Base-by-base conservation (phyloP, 2,329 filamentous ascomycete species). In the Thelonectria blattea region DNA sequence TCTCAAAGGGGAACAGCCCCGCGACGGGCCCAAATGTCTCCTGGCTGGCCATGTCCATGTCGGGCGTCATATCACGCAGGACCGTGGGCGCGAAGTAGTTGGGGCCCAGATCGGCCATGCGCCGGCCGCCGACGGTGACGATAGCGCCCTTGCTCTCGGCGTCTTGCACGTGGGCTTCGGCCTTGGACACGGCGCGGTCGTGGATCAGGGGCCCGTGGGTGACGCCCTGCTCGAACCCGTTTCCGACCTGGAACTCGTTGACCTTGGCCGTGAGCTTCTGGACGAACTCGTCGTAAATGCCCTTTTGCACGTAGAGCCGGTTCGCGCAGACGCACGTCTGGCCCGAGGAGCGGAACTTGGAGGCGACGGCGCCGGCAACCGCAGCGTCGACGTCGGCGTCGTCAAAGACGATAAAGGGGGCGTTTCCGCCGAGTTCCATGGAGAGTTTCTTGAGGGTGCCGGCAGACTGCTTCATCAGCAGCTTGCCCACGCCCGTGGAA, bases 21-120 rank as follows among this genome's bases (percentile, higher is more conserved):
- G 93, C 94, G 0, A 98, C 91, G 3, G 95, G 95, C 0, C 95
- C 95, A 74, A 99, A 99, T 0, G 94, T 99, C 81, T 99, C 95
- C 77, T 98, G 94, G 1, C 81, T 81, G 5, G 91, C 89, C 67
- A 98, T 84, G 61, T 86, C 83, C 95, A 98, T 98, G 43, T 93
- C 88, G 59, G 84, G 81, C 11, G 83, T 96, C 89, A 97, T 94
- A 64, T 91, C 91, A 10, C 91, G 89, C 62, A 99, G 87, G 43
- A 98, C 91, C 0, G 95, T 98, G 3, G 92, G 92, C 71, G 93
- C 86, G 79, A 90, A 97, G 80, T 96, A 99, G 80, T 96, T 96
- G 41, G 82, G 74, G 4, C 95, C 94, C 2, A 96, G 80, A 17
- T 93, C 86, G 1, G 88, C 83, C 60, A 93, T 78, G 73, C 84